Conservation (phyloP, 257 asterid genomes). For the Buddleja alternifolia region DNA sequence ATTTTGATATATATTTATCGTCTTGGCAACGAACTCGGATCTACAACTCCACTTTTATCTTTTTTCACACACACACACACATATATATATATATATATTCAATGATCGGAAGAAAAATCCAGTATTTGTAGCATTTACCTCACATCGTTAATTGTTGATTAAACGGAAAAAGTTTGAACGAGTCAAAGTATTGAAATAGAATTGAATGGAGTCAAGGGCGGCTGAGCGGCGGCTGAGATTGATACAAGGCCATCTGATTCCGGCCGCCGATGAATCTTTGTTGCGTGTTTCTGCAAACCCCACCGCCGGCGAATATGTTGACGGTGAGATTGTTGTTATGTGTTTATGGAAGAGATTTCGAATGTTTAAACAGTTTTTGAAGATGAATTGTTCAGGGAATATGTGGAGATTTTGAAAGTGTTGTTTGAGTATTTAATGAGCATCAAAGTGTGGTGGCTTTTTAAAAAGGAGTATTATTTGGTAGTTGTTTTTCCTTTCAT, state of each 20-base stretch:
- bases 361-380: not conserved
- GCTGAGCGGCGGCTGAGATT: constrained; percentile 77
- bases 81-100: too few species aligned
- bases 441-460: not conserved
- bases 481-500: not conserved
- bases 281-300: constrained; percentile 50
- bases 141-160: not conserved
- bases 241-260: constrained; percentile 65
- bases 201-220: constrained; percentile 53
- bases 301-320: constrained; percentile 66
- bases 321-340: constrained; percentile 44
- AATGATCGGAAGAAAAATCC: not conserved
- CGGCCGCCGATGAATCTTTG: constrained; percentile 41
- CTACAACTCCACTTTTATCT: too few species aligned
- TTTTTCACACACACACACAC: too few species aligned
- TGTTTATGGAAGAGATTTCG: not conserved
- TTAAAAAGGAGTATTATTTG: not conserved
- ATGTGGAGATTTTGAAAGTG: not conserved
- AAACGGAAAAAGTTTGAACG: not conserved
- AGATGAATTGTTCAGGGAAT: not conserved
- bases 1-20: too few species aligned
- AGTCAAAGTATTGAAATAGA: not conserved
- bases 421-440: not conserved
- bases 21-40: too few species aligned
- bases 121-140: constrained; percentile 17